Evolutionary conservation across 208 protist genomes (phyloP), one percentile per base, ranked within the genome.

Genomic region (Acanthamoeba healyi): DNA sequence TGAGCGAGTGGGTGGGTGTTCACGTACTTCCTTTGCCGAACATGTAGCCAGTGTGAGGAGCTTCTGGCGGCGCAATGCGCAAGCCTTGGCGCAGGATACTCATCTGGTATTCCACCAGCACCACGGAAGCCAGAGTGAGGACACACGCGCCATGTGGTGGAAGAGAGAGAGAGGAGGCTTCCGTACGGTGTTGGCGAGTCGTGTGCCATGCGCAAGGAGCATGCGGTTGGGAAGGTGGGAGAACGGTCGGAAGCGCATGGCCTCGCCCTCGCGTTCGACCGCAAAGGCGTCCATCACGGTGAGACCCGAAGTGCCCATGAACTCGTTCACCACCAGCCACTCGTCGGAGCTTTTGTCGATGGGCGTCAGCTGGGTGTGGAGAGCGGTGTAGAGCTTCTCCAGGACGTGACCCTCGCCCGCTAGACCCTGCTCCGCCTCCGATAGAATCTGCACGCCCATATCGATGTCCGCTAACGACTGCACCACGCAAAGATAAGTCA

Each of bases 11-110:
- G n/a, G n/a, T n/a, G n/a, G 63, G 5, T 51, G 4, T 44, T 46
- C 42, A 24, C 72, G 40, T 81, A 81, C 72, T 81, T 81, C 72
- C 72, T 81, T 81, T 81, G 72, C 72, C 72, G 24, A 81, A 81
- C 38, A 51, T 81, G 34, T 40, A 51, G 17, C 72, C 72, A 15
- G 9, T 29, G 40, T 40, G 40, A 6, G 72, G 72, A 29, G 72
- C 72, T 44, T 81, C 72, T 5, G 34, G 38, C 4, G 72, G 72
- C 14, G 72, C 72, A 29, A 81, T 40, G 9, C 72, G 40, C 24
- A 81, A 24, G 34, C 72, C 72, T 40, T 40, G 34, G 34, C 34
- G 34, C 72, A 49, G 40, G 36, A 81, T 22, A 44, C 34, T 15
- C 38, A 81, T 51, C 34, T 40, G 40, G 22, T 29, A n/a, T n/a